A percentile compares a stretch with the other conserved stretches of the same genome.
phyloP scores from a whole-genome alignment of 306 rosid species.

The Cicer chorassanicum region DNA sequence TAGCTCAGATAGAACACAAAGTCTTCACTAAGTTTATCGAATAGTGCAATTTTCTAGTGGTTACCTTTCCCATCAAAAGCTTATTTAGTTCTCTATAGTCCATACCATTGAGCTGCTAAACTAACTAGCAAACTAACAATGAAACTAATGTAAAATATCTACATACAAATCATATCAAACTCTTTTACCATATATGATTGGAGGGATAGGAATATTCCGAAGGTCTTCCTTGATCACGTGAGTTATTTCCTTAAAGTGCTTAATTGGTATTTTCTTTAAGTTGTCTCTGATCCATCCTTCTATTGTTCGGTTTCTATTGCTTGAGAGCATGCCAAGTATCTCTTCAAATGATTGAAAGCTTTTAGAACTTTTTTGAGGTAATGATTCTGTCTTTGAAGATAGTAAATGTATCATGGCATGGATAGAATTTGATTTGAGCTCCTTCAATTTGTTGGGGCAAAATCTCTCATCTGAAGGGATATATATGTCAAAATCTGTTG shows the following conservation, averaged over 20 bases:
- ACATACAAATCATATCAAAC: slow-evolving; percentile 9
- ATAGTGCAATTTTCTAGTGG: too few relatives aligned
- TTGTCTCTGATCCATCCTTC: slow-evolving; percentile 52
- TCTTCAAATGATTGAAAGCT: slow-evolving; percentile 60
- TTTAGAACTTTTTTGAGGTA: slow-evolving; percentile 34
- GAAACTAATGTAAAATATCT: neutral
- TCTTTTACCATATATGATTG: slow-evolving; percentile 56
- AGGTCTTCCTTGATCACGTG: slow-evolving; percentile 45
- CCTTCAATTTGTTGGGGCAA: slow-evolving; percentile 57
- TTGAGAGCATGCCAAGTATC: slow-evolving; percentile 52
- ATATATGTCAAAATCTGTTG: slow-evolving; percentile 48
- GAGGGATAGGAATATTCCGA: slow-evolving; percentile 55
- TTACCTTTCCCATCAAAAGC: too few relatives aligned
- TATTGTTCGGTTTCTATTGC: slow-evolving; percentile 45
- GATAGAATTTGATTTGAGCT: slow-evolving; percentile 53
- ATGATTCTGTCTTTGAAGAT: slow-evolving; percentile 47
- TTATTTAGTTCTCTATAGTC: too few relatives aligned
- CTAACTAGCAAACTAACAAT: neutral
- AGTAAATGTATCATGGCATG: slow-evolving; percentile 58
- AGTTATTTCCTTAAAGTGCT: slow-evolving; percentile 49
- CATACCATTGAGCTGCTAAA: too few relatives aligned
- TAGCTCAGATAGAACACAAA: neutral
- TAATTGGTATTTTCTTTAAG: slow-evolving; percentile 52
- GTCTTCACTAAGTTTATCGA: neutral
- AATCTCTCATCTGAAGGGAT: slow-evolving; percentile 75